Evolutionary conservation across 352 stramenopile species (phyloP).

Genomic region (Globisporangium spinosum): DNA sequence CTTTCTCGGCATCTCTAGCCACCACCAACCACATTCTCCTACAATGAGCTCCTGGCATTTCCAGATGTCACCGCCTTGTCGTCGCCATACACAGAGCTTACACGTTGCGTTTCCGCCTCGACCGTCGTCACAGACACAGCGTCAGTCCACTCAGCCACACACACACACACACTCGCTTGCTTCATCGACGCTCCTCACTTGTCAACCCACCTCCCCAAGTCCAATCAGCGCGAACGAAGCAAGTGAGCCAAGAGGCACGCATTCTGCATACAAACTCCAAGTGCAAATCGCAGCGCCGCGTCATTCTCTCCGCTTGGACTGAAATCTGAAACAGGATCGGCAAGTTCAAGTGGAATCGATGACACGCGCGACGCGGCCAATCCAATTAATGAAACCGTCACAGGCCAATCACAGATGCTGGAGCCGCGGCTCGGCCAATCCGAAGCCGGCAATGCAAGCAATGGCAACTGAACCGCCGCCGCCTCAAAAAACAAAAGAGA

Average conservation of each 20-base stretch:
- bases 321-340: background rate
- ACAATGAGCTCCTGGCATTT: background rate
- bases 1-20: background rate
- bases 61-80: background rate
- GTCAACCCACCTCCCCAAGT: slow-evolving; percentile 1
- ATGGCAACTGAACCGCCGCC: background rate
- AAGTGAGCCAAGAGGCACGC: background rate
- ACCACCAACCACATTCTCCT: too few relatives aligned
- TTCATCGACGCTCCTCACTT: background rate
- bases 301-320: slow-evolving; percentile 1
- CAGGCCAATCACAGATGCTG: background rate
- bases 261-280: slow-evolving; percentile 1
- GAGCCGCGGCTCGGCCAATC: slow-evolving; percentile 5
- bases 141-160: background rate
- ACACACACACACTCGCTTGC: background rate
- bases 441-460: background rate
- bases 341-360: slow-evolving; percentile 29
- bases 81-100: background rate
- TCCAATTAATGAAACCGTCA: slow-evolving; percentile 10
- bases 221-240: background rate
- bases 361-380: slow-evolving; percentile 33
- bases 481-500: background rate
- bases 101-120: background rate
- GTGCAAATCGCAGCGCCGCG: background rate
- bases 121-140: background rate